Evolutionary conservation across 2,329 filamentous ascomycete genomes (phyloP).

Genomic region (Nemania diffusa): DNA sequence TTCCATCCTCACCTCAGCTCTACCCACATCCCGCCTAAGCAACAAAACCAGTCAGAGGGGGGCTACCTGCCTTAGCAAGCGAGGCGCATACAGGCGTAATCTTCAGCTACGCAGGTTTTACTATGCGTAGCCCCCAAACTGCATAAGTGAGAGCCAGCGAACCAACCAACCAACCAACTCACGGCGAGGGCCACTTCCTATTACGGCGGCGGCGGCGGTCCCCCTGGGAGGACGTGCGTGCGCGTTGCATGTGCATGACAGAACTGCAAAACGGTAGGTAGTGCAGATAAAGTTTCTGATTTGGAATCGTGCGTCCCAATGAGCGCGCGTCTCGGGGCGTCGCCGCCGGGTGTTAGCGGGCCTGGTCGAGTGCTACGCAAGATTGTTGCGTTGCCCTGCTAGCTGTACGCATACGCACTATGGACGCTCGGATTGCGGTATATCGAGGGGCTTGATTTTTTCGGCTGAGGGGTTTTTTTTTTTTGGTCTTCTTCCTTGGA

Average conservation of each 20-base stretch:
- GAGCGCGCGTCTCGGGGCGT: background rate
- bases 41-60: background rate
- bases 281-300: constrained; percentile 31
- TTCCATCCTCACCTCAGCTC: background rate
- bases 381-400: background rate
- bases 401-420: too few relatives aligned
- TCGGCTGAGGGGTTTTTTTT: background rate
- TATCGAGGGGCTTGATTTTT: background rate
- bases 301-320: constrained; percentile 31
- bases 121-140: too few relatives aligned
- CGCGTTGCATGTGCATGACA: constrained; percentile 8
- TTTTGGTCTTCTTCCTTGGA: background rate
- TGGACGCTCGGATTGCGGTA: background rate
- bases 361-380: background rate
- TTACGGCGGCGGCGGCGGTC: background rate
- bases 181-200: background rate
- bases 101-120: too few relatives aligned
- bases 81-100: background rate
- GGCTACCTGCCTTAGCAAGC: background rate
- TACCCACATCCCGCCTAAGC: background rate
- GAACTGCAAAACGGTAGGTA: constrained; percentile 9
- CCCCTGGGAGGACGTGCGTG: background rate
- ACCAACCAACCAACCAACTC: too few relatives aligned
- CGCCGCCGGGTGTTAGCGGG: background rate
- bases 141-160: too few relatives aligned